Evolutionary conservation across 2,329 filamentous ascomycete species (phyloP).

Genomic region (Fusarium solani-melongenae): DNA sequence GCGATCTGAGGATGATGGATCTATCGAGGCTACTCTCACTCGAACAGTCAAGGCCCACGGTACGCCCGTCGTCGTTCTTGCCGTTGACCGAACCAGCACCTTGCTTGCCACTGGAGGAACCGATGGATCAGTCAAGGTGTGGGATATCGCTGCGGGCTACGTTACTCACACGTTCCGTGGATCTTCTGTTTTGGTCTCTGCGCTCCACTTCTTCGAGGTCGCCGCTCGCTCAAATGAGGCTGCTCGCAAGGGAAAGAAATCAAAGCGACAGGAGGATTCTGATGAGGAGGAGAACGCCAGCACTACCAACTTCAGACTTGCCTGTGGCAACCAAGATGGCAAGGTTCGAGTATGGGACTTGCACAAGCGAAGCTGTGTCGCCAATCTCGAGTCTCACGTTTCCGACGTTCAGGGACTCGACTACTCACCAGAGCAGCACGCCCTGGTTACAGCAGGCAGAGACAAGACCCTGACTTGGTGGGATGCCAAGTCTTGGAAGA

Average conservation of each 20-base stretch:
- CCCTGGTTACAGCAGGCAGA: slow-evolving; percentile 84
- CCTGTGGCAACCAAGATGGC: slow-evolving; percentile 93
- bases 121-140: slow-evolving; percentile 94
- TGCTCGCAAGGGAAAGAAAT: slow-evolving; percentile 50
- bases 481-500: slow-evolving; percentile 88
- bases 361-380: slow-evolving; percentile 81
- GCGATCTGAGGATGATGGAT: slow-evolving; percentile 64
- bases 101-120: slow-evolving; percentile 92
- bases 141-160: slow-evolving; percentile 92
- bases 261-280: slow-evolving; percentile 47
- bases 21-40: slow-evolving; percentile 74
- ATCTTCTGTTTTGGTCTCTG: slow-evolving; percentile 90
- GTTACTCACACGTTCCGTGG: slow-evolving; percentile 96
- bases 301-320: slow-evolving; percentile 76
- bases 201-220: slow-evolving; percentile 90
- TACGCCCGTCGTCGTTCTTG: slow-evolving; percentile 87
- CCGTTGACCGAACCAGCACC: slow-evolving; percentile 88
- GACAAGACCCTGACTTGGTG: slow-evolving; percentile 96
- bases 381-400: slow-evolving; percentile 89
- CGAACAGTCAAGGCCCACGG: slow-evolving; percentile 90
- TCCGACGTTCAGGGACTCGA: slow-evolving; percentile 92
- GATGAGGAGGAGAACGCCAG: slow-evolving; percentile 56
- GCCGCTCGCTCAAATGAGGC: slow-evolving; percentile 55
- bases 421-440: slow-evolving; percentile 79
- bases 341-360: slow-evolving; percentile 93